Percentiles rank a stretch among this genome's conserved stretches.
These are phyloP conservation scores for Cytospora piceicola DNA, from an alignment of 2,329 filamentous ascomycete species.

Conservation along the genomic window DNA sequence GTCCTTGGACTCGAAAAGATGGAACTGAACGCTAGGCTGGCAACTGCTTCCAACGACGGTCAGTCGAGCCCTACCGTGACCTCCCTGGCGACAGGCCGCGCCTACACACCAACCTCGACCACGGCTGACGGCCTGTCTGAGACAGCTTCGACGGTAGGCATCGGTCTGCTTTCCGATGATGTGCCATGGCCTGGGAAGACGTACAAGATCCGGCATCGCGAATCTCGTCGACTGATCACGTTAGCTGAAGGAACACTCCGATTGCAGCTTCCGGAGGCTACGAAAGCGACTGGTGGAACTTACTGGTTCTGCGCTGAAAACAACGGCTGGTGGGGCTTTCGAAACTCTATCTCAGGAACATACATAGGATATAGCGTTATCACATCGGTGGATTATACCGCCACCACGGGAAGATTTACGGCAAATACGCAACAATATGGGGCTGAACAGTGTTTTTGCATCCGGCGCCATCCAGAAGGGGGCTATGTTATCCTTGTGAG, in stretches of 20 bases:
- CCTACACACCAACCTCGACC: neutral
- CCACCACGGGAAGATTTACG: no score
- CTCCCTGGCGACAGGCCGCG: neutral
- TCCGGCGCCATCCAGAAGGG: neutral
- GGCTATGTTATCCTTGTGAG: neutral
- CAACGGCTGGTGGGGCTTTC: conserved; percentile 17
- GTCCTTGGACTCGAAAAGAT: neutral
- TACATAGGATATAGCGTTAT: neutral
- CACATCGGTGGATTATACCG: no score
- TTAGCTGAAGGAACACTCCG: neutral
- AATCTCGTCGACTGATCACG: conserved; percentile 9
- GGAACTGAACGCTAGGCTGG: neutral
- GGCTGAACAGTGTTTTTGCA: neutral
- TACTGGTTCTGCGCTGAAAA: conserved; percentile 18
- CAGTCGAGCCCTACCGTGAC: neutral
- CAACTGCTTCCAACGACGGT: neutral
- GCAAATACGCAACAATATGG: neutral
- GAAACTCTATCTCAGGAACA: conserved; percentile 6
- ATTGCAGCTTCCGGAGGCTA: neutral
- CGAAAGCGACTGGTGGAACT: neutral
- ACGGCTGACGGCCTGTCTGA: neutral
- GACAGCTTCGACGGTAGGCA: neutral
- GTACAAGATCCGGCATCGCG: conserved; percentile 8
- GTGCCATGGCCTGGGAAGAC: neutral
- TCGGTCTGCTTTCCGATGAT: neutral